Evolutionary conservation across 768 basidiomycete species (phyloP).

Genomic region (Polyporus arcularius): DNA sequence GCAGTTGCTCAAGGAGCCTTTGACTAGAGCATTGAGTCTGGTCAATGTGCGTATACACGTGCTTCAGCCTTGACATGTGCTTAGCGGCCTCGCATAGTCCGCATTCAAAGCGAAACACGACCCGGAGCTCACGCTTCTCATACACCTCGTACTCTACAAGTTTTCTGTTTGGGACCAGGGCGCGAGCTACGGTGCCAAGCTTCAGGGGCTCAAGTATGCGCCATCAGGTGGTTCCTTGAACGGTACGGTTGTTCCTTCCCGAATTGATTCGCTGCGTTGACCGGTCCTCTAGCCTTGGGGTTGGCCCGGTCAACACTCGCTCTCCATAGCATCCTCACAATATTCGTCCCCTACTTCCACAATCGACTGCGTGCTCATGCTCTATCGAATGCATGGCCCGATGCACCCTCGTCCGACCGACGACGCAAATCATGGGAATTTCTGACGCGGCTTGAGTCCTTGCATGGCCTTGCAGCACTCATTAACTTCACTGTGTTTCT

Average conservation of each 20-base stretch:
- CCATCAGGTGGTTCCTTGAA: slow-evolving; percentile 31
- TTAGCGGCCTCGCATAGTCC: slow-evolving; percentile 39
- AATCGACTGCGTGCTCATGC: slow-evolving; percentile 73
- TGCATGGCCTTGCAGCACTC: slow-evolving; percentile 61
- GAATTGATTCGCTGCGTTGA: slow-evolving; percentile 5
- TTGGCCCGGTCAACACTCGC: slow-evolving; percentile 62
- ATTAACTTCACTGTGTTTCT: slow-evolving; percentile 83
- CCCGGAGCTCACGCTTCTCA: slow-evolving; percentile 71
- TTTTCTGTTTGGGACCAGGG: slow-evolving; percentile 81
- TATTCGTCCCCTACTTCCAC: slow-evolving; percentile 79
- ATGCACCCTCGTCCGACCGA: slow-evolving; percentile 78
- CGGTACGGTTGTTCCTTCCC: slow-evolving; percentile 25
- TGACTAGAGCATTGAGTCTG: slow-evolving; percentile 67
- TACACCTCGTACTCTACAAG: slow-evolving; percentile 75
- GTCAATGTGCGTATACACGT: slow-evolving; percentile 54
- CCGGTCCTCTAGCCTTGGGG: slow-evolving; percentile 52
- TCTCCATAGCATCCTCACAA: slow-evolving; percentile 70
- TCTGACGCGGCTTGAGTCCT: slow-evolving; percentile 66
- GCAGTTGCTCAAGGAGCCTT: slow-evolving; percentile 78
- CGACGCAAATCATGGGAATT: slow-evolving; percentile 73
- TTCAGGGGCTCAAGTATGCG: slow-evolving; percentile 75
- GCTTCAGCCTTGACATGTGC: not conserved
- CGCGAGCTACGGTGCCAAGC: slow-evolving; percentile 79
- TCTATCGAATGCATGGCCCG: slow-evolving; percentile 87
- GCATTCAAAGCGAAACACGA: slow-evolving; percentile 63